Base-by-base conservation (phyloP, 1,139 yeast genomes). In the Blastobotrys ciferrii region DNA sequence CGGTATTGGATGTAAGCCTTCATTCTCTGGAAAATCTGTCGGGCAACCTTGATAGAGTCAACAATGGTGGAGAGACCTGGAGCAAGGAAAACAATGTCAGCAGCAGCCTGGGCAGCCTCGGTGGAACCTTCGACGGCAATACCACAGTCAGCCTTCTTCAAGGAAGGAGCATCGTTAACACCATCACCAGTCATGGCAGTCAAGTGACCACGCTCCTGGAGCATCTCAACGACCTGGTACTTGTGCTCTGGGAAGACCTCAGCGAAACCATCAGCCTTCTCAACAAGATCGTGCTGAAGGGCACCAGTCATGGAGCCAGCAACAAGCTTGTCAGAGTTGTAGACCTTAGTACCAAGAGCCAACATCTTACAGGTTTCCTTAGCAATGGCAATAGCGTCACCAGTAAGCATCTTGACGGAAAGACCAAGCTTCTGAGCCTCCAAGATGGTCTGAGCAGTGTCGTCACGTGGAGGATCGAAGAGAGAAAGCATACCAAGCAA, bases 331-430 rank as follows among this genome's bases (percentile, higher is more conserved):
- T 88, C 96, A 69, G 96, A 95, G 77, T 88, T 92, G 81, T 87
- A 88, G 68, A 88, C 89, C 89, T 87, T 87, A 66, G 95, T 86
- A 80, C 96, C 96, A 67, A 88, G 81, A 72, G 96, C 95, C 73
- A 88, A 80, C 85, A 88, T 95, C 82, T 95, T 87, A 80, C 95
- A 87, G 71, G 96, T 88, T 79, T 88, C 96, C 84, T 88, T 88
- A 70, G 96, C 96, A 77, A 88, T 88, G 81, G 96, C 96, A 70
- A 88, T 95, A 76, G 96, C 96, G 77, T 88, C 96, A 86, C 96
- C 96, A 78, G 96, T 88, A 73, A 88, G 82, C 96, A 88, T 88
- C 87, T 88, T 88, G 66, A 88, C 95, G 76, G 94, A 84, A 71
- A 88, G 81, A 86, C 96, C 96, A 68, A 88, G 82, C 66, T 78